Base-by-base conservation (phyloP, 1,139 yeast genomes). In the Debaryomycetaceae sp. region DNA sequence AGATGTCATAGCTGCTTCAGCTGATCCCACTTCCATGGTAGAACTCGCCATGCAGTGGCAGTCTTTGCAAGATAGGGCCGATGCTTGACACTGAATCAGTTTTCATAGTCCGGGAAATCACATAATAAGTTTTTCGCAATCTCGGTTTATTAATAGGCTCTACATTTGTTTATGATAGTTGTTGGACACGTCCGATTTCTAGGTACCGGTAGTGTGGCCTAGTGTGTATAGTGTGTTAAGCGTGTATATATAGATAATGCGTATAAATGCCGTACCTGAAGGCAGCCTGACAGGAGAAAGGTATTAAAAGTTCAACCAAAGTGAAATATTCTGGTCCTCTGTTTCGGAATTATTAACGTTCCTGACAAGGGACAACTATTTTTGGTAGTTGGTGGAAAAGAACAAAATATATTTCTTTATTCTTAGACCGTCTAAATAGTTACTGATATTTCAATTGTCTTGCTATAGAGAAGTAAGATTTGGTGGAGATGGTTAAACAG, bases 1-100 rank as follows among this genome's bases (percentile, higher is more conserved):
- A 39, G 99, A 92, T 52, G 80, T 94, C 24, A 83, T 92, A 5
- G 94, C 88, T 57, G 96, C 97, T 1, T 73, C 87, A 22, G 57
- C 79, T 46, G 81, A 86, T 52, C 72, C 87, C 0, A 68, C 70
- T 17, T 70, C 80, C 1, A 79, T 85, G 77, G 78, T 75, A 16
- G 88, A 83, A 42, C 63, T 85, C 44, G 81, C 85, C 1, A 67
- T 72, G 40, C 75, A 79, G 46, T 83, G 89, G 87, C 49, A 52
- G 28, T 31, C 26, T 18, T 29, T 35, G 5, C 37, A 35, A 18
- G 33, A 11, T 5, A 28, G 30, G 11, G 17, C 18, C 8, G 18
- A 31, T 11, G 19, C 26, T 8, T 22, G 4, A 22, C n/a, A n/a
- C n/a, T n/a, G n/a, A n/a, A n/a, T n/a, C n/a, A n/a, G n/a, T n/a